Conservation (phyloP, 1,284 basidiomycete species). For the Ceratobasidium sp. region DNA sequence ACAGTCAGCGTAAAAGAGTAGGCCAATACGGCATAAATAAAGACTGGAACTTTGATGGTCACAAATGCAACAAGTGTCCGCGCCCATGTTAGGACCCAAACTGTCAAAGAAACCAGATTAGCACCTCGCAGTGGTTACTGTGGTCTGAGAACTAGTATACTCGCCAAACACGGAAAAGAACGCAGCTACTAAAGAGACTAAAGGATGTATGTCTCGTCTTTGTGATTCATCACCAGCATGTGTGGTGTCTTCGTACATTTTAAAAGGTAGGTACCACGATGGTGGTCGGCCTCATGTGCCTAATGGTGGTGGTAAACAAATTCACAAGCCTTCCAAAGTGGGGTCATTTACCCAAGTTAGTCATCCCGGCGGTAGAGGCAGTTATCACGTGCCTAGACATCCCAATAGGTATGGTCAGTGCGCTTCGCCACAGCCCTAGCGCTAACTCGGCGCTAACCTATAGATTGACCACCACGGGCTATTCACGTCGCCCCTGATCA, state of each 20-base stretch:
- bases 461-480: no score
- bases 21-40: constrained; percentile 81
- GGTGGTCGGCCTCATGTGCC: constrained; percentile 14
- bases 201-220: constrained; percentile 63
- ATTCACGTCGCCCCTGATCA: no score
- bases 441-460: no score
- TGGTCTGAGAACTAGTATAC: constrained; percentile 56
- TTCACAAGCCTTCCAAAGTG: neutral
- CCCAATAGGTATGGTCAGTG: no score
- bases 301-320: neutral
- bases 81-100: constrained; percentile 84
- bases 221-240: neutral
- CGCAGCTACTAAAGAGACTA: constrained; percentile 82
- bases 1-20: constrained; percentile 91
- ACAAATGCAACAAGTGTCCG: constrained; percentile 78
- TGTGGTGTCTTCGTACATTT: constrained; percentile 14
- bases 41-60: constrained; percentile 83
- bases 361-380: no score
- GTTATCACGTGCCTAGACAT: no score
- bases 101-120: constrained; percentile 58
- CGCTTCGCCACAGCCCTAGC: no score
- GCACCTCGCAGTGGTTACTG: constrained; percentile 14
- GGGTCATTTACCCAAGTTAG: no score
- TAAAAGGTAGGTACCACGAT: neutral
- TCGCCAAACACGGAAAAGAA: constrained; percentile 84